Evolutionary conservation across 257 asterid species (phyloP).

Genomic region (Ophiorrhiza pumila): DNA sequence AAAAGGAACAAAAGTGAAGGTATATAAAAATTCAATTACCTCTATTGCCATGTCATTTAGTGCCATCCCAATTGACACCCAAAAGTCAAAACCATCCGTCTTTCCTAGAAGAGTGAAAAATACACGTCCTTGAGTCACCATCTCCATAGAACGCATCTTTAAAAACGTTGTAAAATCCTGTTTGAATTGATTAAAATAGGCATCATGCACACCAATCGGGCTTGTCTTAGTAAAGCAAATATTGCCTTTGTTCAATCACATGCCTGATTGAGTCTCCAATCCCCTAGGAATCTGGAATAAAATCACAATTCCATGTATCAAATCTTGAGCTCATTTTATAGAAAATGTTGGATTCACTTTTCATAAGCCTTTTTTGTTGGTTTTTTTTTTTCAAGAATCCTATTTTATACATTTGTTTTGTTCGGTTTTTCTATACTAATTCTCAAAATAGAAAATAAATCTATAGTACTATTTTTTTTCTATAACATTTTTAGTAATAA

Average conservation of each 20-base stretch:
- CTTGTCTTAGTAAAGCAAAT: conserved; percentile 11
- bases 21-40: not conserved
- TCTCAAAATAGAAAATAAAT: too few relatives aligned
- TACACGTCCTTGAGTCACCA: conserved; percentile 6
- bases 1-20: not conserved
- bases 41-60: conserved; percentile 9
- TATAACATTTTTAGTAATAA: too few relatives aligned
- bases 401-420: too few relatives aligned
- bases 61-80: not conserved
- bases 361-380: too few relatives aligned
- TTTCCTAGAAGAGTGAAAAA: conserved; percentile 9
- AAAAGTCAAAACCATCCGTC: not conserved
- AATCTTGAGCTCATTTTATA: too few relatives aligned
- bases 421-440: too few relatives aligned
- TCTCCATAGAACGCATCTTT: conserved; percentile 10
- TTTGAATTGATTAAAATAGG: conserved; percentile 15
- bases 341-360: too few relatives aligned
- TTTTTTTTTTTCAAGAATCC: too few relatives aligned
- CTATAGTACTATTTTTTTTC: too few relatives aligned
- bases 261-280: conserved; percentile 3
- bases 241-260: conserved; percentile 13
- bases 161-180: too few relatives aligned
- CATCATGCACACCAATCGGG: conserved; percentile 4
- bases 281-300: not conserved
- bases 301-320: too few relatives aligned